Conservation (phyloP, 306 rosid genomes). For the Notholithocarpus densiflorus region DNA sequence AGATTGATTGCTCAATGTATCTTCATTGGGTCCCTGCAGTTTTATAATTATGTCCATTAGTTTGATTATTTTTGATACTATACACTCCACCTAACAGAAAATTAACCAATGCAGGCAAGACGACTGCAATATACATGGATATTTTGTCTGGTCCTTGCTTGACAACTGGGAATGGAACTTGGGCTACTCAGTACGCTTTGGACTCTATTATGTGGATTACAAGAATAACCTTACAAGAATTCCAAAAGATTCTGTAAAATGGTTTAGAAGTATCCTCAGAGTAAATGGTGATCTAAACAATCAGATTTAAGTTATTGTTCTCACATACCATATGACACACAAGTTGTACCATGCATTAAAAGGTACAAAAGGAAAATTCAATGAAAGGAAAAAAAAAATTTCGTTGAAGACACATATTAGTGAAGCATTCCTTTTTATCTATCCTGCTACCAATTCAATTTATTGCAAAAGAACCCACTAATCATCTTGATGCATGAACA, state of each 20-base stretch:
- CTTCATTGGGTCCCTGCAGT: not conserved
- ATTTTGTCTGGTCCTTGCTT: slow-evolving; percentile 91
- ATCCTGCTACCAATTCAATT: not conserved
- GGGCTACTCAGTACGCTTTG: slow-evolving; percentile 86
- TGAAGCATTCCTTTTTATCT: not conserved
- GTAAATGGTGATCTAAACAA: slow-evolving; percentile 18
- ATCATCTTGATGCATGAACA: too few species aligned
- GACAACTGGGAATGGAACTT: slow-evolving; percentile 98
- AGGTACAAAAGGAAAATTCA: not conserved
- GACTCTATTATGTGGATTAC: slow-evolving; percentile 84
- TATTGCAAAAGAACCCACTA: not conserved
- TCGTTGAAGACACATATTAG: not conserved
- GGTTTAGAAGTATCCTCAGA: slow-evolving; percentile 72
- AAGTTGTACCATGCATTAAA: slow-evolving; percentile 21
- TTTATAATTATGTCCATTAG: not conserved
- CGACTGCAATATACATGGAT: slow-evolving; percentile 69
- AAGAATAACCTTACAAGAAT: slow-evolving; percentile 80
- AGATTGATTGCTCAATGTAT: not conserved
- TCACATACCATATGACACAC: not conserved
- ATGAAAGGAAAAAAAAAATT: not conserved
- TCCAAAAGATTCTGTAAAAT: slow-evolving; percentile 73
- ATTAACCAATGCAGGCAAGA: slow-evolving; percentile 56
- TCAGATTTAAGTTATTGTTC: slow-evolving; percentile 25
- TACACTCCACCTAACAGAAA: slow-evolving; percentile 10
- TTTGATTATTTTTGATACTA: not conserved